Conservation (phyloP, 371 early-diverging fungal genomes). For the Fennellomyces sp. region DNA sequence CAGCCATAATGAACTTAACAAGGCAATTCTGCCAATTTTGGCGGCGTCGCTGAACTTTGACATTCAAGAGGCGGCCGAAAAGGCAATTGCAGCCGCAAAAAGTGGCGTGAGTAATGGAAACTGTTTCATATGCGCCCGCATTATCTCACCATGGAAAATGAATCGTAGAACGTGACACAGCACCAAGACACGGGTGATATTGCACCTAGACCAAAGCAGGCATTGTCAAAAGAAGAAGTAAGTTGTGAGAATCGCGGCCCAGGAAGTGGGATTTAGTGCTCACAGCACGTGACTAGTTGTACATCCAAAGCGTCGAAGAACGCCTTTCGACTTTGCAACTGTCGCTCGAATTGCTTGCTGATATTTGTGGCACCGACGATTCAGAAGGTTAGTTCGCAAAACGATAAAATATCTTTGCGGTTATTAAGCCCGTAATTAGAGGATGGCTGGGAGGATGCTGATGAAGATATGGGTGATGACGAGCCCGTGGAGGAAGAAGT, state of each 20-base stretch:
- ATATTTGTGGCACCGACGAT: conserved; percentile 73
- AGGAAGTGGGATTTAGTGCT: neutral
- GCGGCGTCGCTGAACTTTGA: conserved; percentile 60
- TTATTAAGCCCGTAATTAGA: too few relatives aligned
- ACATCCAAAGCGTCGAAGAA: conserved; percentile 50
- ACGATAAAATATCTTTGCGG: neutral
- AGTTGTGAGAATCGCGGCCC: neutral
- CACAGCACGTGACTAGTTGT: conserved; percentile 15
- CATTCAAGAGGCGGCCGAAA: conserved; percentile 60
- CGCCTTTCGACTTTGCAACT: conserved; percentile 72
- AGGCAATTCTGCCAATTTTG: conserved; percentile 54
- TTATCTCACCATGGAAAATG: neutral
- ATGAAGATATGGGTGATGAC: conserved; percentile 51
- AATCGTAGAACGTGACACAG: conserved; percentile 36
- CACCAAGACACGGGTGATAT: conserved; percentile 42
- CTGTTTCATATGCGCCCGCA: neutral
- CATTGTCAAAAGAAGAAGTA: conserved; percentile 53
- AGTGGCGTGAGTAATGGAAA: conserved; percentile 44
- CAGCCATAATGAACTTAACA: conserved; percentile 44
- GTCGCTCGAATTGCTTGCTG: conserved; percentile 80
- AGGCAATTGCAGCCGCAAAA: conserved; percentile 47
- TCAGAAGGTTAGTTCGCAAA: conserved; percentile 30
- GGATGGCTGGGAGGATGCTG: conserved; percentile 62
- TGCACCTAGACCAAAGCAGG: conserved; percentile 51
- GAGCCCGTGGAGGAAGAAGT: conserved; percentile 54